Conservation (phyloP, 768 basidiomycete species). For the Lepiota brunneoincarnata region DNA sequence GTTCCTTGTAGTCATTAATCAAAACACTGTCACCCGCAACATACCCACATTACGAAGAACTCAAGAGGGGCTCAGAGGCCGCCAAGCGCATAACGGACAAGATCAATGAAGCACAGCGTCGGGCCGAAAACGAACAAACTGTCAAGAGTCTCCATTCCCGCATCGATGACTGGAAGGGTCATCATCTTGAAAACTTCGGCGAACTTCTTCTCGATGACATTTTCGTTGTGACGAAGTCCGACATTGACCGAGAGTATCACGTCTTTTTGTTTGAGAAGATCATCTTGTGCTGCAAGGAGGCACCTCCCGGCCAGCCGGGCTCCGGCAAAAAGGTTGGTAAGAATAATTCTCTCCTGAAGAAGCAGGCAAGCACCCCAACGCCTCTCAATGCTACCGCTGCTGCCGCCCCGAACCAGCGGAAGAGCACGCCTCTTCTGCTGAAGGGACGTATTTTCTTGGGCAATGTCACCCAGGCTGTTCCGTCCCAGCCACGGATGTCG, state of each 20-base stretch:
- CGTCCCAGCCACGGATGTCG: constrained; percentile 54
- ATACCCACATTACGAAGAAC: constrained; percentile 75
- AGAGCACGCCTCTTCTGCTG: constrained; percentile 77
- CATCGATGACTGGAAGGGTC: constrained; percentile 99
- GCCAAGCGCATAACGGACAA: constrained; percentile 92
- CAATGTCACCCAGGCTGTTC: constrained; percentile 84
- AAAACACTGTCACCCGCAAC: constrained; percentile 63
- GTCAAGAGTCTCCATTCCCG: constrained; percentile 82
- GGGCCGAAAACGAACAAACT: constrained; percentile 87
- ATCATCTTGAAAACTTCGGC: constrained; percentile 92
- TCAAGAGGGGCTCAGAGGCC: constrained; percentile 79
- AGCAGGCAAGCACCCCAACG: constrained; percentile 54
- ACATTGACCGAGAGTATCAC: constrained; percentile 96
- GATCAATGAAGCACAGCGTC: constrained; percentile 93
- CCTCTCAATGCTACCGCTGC: constrained; percentile 40
- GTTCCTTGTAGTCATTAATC: constrained; percentile 56
- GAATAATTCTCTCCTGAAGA: constrained; percentile 88
- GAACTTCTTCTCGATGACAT: constrained; percentile 92
- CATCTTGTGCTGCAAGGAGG: constrained; percentile 98
- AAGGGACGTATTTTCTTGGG: constrained; percentile 98
- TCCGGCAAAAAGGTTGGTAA: constrained; percentile 72
- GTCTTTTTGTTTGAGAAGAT: constrained; percentile 99
- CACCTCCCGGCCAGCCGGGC: constrained; percentile 42
- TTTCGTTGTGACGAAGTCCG: constrained; percentile 94
- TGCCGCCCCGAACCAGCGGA: constrained; percentile 54